Conservation (phyloP, 2,329 filamentous ascomycete species). For the Fusarium sp. region DNA sequence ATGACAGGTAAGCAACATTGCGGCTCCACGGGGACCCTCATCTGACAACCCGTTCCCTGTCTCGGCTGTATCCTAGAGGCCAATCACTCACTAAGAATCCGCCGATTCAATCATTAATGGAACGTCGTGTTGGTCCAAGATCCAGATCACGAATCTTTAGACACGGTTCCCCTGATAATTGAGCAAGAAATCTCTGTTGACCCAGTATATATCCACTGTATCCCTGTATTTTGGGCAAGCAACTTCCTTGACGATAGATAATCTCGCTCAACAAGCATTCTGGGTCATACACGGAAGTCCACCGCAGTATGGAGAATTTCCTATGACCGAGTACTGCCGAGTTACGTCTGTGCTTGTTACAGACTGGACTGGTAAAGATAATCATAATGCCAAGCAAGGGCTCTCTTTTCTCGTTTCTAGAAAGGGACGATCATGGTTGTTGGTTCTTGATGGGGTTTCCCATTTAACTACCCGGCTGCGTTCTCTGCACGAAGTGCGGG, state of each 20-base stretch:
- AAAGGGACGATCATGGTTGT: slow-evolving; percentile 19
- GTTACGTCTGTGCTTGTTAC: slow-evolving; percentile 21
- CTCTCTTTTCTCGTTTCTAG: not conserved
- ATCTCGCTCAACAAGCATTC: not conserved
- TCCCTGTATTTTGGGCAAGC: not conserved
- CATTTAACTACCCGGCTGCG: slow-evolving; percentile 15
- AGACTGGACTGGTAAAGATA: slow-evolving; percentile 11
- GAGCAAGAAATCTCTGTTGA: not conserved
- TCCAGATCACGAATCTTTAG: not conserved
- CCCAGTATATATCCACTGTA: not conserved
- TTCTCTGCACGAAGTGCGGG: not conserved
- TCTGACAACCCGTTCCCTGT: not conserved
- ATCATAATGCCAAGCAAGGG: not conserved
- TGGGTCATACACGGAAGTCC: not conserved
- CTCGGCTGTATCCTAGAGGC: slow-evolving; percentile 6
- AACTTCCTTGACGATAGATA: not conserved
- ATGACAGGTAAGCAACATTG: not conserved
- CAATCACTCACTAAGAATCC: slow-evolving; percentile 19
- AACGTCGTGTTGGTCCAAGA: slow-evolving; percentile 1
- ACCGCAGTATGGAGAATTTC: not conserved
- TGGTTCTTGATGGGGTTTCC: slow-evolving; percentile 3
- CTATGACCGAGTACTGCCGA: not conserved
- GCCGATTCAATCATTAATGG: not conserved
- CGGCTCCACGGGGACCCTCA: not conserved
- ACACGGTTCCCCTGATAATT: slow-evolving; percentile 15